Conservation (phyloP, 345 rosid genomes). For the Xanthoceras sorbifolium region DNA sequence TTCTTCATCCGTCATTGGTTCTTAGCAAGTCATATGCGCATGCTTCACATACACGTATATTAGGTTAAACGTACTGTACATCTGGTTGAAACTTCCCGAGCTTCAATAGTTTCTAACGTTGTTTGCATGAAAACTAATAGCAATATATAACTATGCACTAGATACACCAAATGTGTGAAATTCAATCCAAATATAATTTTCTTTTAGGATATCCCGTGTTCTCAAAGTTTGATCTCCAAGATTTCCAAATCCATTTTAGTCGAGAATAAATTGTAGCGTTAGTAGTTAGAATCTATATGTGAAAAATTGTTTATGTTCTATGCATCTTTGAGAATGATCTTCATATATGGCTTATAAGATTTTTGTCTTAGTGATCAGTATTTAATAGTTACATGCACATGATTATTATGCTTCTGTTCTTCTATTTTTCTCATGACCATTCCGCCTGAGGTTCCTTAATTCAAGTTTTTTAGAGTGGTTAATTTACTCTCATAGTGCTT, state of each 20-base stretch:
- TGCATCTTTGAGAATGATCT: not conserved
- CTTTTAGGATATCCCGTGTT: not conserved
- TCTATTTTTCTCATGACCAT: slow-evolving; percentile 1
- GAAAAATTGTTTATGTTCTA: not conserved
- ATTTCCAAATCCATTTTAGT: not conserved
- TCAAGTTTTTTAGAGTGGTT: not conserved
- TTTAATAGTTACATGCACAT: not conserved
- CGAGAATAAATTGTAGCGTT: slow-evolving; percentile 7
- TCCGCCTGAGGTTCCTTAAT: not conserved
- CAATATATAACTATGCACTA: not conserved
- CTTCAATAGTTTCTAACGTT: not conserved
- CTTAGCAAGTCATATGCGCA: not conserved
- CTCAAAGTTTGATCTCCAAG: slow-evolving; percentile 5
- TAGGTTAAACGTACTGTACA: too few relatives aligned
- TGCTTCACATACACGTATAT: not conserved
- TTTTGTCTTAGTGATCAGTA: not conserved
- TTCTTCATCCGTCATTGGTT: not conserved
- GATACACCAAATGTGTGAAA: not conserved
- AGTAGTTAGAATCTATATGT: not conserved
- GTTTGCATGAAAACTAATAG: not conserved
- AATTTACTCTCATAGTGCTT: not conserved
- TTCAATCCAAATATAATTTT: not conserved
- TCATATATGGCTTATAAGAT: slow-evolving; percentile 6
- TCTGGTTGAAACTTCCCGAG: not conserved
- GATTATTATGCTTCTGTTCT: not conserved